Evolutionary conservation across 495 filamentous ascomycete genomes (phyloP), one percentile per base, ranked within the genome.

Genomic region (Penicillium coffeae): DNA sequence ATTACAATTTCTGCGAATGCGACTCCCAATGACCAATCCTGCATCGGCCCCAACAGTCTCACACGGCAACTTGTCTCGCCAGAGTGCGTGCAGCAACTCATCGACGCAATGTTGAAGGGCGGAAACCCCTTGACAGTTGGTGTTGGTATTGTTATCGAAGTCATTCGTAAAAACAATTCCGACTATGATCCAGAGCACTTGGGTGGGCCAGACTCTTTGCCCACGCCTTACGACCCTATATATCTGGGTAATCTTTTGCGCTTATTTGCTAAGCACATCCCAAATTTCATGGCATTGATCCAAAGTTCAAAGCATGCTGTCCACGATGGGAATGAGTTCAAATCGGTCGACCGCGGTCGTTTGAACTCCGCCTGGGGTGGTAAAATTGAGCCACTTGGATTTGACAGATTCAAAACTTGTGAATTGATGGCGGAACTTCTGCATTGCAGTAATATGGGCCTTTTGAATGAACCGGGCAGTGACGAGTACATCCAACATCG

Each of bases 1-100:
- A 97, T 99, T 56, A 97, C 93, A 20, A 95, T 99, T 51, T 97
- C 94, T 2, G 93, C 93, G 40, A 99, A 99, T 58, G 93, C 93
- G 20, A 96, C 90, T 6, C 92, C 95, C 58, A 95, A 96, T 50
- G 94, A 97, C 62, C 90, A 96, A 58, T 90, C 89, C 4, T 96
- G 94, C 58, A 99, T 99, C 63, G 93, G 93, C 5, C 93, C 93
- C 3, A 99, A 99, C 62, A 92, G 95, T 60, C 76, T 99, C 25
- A 99, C 93, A 3, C 82, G 93, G 25, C 90, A 99, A 64, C 80
- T 99, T 3, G 93, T 99, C n/a, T 97, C 94, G 1, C 77, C 84
- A 43, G 66, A 79, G 13, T 97, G 91, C 57, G 82, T 96, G 19
- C 79, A 90, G 54, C 81, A 78, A 39, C 77, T 99, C 12, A 88